Base-by-base conservation (phyloP, 768 basidiomycete species). In the Suillus subaureus region DNA sequence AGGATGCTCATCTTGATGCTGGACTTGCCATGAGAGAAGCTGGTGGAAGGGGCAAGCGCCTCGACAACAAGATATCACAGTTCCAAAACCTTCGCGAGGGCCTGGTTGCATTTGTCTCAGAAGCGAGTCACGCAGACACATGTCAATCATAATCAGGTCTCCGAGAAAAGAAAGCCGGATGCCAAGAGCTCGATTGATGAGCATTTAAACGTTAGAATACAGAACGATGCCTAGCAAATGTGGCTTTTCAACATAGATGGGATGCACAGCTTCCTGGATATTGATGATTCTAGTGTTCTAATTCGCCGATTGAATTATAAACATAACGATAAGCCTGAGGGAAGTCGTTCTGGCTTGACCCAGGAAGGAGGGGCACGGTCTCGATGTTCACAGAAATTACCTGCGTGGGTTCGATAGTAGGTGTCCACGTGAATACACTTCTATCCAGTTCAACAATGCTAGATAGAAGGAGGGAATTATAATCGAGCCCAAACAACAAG, bases 371-470 rank as follows among this genome's bases (percentile, higher is more conserved):
- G 33, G 33, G 54, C 3, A n/a, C 3, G 33, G 21, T 1, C 12
- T 55, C 54, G 12, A 33, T 35, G 13, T 33, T 55, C 21, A 35
- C 21, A n/a, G 54, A 55, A 55, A 33, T 4, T 21, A 37, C 33
- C 31, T 55, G 82, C n/a, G 77, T 74, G 4, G 74, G 74, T 58
- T 84, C 82, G 12, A 61, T 61, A 1, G 75, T 69, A 3, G 64
- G 56, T 11, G 67, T 35, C 11, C 77, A 77, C 15, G 78, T 72
- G 1, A 77, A 61, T 33, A 33, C 15, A 35, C 71, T 75, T 31
- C 81, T 79, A 67, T 84, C 80, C 7, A 82, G 81, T 73, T 88
- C 86, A 43, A 88, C 86, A 62, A 88, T 87, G n/a, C 87, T 87
- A 65, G 35, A 15, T 6, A 49, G 2, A 26, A 3, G 9, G 33